Evolutionary conservation across 73 alveolate genomes (phyloP), one percentile per base, ranked within the genome.

Genomic region (Halteria grandinella): DNA sequence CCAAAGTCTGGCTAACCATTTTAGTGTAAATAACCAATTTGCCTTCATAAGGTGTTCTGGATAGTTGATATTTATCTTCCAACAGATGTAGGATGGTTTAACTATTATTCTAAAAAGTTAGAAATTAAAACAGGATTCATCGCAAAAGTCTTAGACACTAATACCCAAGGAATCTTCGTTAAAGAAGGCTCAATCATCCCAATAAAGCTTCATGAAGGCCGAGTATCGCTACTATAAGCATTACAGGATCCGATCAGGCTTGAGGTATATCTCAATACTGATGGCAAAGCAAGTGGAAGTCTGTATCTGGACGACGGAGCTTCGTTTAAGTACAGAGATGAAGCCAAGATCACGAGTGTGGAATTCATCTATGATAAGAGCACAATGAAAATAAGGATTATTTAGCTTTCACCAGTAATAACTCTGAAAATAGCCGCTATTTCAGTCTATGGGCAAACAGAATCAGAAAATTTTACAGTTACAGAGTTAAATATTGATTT

Each of bases 271-370:
- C 66, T 85, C 1, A 92, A 87, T 57, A 12, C 34, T 27, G 21
- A 71, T n/a, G 48, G 50, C 0, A 0, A 33, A 12, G 88, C 92
- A 34, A n/a, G 10, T 2, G 95, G 95, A 8, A 50, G 8, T 51
- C 20, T 80, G 10, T 87, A 78, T 53, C 60, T 75, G 6, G 95
- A 87, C 48, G 91, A 87, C 44, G 89, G 92, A n/a, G n/a, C n/a
- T n/a, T n/a, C n/a, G n/a, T n/a, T n/a, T n/a, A n/a, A n/a, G n/a
- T n/a, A n/a, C n/a, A n/a, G n/a, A n/a, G n/a, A n/a, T n/a, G n/a
- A n/a, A n/a, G n/a, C n/a, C n/a, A n/a, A n/a, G n/a, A n/a, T n/a
- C n/a, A n/a, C n/a, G n/a, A n/a, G n/a, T n/a, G n/a, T n/a, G n/a
- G n/a, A n/a, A n/a, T n/a, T n/a, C n/a, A n/a, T n/a, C n/a, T n/a